Evolutionary conservation across 768 basidiomycete genomes (phyloP).

Genomic region (Amanita jacksonii): DNA sequence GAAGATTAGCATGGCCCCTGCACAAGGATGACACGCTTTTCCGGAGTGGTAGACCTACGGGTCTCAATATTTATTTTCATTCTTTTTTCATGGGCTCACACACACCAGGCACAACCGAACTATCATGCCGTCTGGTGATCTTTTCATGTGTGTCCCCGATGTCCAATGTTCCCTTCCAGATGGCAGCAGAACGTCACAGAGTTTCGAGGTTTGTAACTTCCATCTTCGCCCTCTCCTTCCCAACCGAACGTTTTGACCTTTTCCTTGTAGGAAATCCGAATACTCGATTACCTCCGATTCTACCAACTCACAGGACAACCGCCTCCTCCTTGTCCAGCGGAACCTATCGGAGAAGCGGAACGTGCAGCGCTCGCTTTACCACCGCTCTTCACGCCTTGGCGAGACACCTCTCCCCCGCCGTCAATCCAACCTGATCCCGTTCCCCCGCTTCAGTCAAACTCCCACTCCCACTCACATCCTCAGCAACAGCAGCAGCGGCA

Average conservation of each 20-base stretch:
- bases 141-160: constrained; percentile 5
- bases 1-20: constrained; percentile 99
- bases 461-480: too few relatives aligned
- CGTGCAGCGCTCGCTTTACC: constrained; percentile 38
- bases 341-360: constrained; percentile 33
- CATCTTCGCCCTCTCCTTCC: not conserved
- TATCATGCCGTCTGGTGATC: too few relatives aligned
- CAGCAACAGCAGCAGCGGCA: too few relatives aligned
- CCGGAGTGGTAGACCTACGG: constrained; percentile 77
- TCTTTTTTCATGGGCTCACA: not conserved
- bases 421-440: not conserved
- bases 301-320: constrained; percentile 36
- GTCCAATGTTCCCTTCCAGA: constrained; percentile 12
- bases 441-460: too few relatives aligned
- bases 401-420: not conserved
- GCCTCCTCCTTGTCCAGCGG: constrained; percentile 38
- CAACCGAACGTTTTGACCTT: too few relatives aligned
- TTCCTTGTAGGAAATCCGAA: constrained; percentile 39
- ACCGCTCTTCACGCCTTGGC: constrained; percentile 39
- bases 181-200: constrained; percentile 13
- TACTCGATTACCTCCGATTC: constrained; percentile 42
- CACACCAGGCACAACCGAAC: too few relatives aligned
- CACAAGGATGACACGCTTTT: constrained; percentile 99
- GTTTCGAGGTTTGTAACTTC: constrained; percentile 21
- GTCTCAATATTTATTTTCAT: constrained; percentile 45